Conservation (phyloP, 2,329 filamentous ascomycete genomes). For the Ophiostoma pallidulum region DNA sequence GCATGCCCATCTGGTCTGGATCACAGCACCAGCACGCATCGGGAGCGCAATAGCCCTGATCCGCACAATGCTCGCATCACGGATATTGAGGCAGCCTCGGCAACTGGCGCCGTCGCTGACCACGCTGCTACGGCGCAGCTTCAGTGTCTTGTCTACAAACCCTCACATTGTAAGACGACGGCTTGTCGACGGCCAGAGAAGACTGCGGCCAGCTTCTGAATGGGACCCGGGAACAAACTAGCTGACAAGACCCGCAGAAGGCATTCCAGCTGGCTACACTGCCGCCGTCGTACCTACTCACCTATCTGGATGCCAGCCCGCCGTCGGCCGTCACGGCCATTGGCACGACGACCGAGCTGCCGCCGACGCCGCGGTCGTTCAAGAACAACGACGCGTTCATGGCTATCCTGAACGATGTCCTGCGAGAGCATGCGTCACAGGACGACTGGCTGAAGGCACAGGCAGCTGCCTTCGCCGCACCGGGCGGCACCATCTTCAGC, state of each 20-base stretch:
- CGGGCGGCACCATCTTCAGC: conserved; percentile 44
- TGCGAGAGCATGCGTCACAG: conserved; percentile 24
- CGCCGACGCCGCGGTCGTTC: conserved; percentile 53
- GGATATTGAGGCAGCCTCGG: conserved; percentile 19
- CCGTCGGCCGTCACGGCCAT: conserved; percentile 46
- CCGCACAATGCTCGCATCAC: conserved; percentile 18
- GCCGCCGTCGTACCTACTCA: conserved; percentile 43
- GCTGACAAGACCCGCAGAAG: conserved; percentile 35
- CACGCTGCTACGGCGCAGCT: conserved; percentile 21
- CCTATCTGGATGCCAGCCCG: conserved; percentile 48
- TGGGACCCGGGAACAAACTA: not conserved
- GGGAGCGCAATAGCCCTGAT: not conserved
- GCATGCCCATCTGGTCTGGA: not conserved
- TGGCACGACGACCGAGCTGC: conserved; percentile 48
- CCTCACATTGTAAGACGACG: conserved; percentile 39
- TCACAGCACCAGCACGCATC: not conserved
- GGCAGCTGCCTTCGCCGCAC: conserved; percentile 50
- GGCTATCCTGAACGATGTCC: conserved; percentile 22
- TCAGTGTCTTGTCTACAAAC: conserved; percentile 42
- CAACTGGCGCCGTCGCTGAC: conserved; percentile 15
- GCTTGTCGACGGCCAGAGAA: not conserved
- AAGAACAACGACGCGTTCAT: conserved; percentile 50
- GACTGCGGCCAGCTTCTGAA: not conserved
- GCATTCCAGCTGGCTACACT: conserved; percentile 41
- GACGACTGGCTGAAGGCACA: conserved; percentile 30